These are phyloP conservation scores for Sutorius australiensis DNA, from an alignment of 768 basidiomycete genomes.

Conservation along the genomic window DNA sequence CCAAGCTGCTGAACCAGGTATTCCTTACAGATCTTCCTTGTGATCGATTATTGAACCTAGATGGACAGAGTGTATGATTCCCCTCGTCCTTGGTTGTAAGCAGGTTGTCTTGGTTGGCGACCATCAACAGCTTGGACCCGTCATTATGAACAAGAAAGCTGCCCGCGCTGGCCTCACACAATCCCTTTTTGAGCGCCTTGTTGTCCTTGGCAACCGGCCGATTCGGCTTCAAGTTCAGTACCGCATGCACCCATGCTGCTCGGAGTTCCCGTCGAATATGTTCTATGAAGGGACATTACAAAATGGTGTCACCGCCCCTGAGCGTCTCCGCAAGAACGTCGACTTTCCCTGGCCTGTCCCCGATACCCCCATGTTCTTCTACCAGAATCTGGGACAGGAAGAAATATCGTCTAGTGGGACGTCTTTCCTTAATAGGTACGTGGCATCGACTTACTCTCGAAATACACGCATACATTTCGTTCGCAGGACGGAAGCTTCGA, in stretches of 20 bases:
- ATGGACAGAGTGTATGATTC: conserved; percentile 94
- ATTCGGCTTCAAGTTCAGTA: conserved; percentile 99
- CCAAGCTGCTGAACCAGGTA: conserved; percentile 95
- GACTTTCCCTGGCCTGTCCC: conserved; percentile 99
- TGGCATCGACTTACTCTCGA: background rate
- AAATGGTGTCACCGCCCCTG: conserved; percentile 98
- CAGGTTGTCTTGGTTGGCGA: conserved; percentile 98
- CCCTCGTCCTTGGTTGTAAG: conserved; percentile 95
- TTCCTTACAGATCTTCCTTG: conserved; percentile 9
- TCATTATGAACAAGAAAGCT: conserved; percentile 99
- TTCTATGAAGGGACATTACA: conserved; percentile 99
- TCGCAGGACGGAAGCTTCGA: conserved; percentile 90
- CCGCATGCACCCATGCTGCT: conserved; percentile 99
- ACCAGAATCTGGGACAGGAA: conserved; percentile 98
- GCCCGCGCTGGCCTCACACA: conserved; percentile 98
- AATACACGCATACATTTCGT: conserved; percentile 5
- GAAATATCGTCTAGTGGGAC: conserved; percentile 99
- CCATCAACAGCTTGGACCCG: conserved; percentile 94
- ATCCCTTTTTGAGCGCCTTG: conserved; percentile 96
- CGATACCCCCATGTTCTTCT: conserved; percentile 99
- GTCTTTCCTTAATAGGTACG: conserved; percentile 89
- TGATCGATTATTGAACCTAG: conserved; percentile 6
- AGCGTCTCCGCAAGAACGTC: conserved; percentile 94
- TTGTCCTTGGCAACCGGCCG: conserved; percentile 91
- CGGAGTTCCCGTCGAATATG: conserved; percentile 99